A percentile compares a stretch with the other conserved stretches of the same genome.
Evolutionary conservation across 208 protist species (phyloP).

Genomic region (Zelonia costaricensis): DNA sequence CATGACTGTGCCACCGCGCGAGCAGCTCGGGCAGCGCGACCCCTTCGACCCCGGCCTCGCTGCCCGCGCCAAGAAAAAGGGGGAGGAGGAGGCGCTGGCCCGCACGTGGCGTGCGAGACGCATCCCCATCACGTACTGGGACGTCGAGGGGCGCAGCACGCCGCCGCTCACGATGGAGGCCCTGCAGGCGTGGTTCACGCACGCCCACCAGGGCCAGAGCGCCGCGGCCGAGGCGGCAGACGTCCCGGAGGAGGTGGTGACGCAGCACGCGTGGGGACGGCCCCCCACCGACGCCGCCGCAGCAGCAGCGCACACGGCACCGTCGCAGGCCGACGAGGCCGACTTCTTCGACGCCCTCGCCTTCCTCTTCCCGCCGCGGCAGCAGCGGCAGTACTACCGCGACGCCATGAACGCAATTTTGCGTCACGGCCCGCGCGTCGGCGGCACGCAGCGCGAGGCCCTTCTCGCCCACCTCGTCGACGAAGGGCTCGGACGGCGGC

Average conservation of each 20-base stretch:
- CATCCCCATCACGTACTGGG: slow-evolving; percentile 22
- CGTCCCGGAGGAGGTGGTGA: slow-evolving; percentile 13
- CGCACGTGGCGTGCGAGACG: slow-evolving; percentile 1
- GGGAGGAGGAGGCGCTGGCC: slow-evolving; percentile 2
- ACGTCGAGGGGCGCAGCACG: slow-evolving; percentile 9
- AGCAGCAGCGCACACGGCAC: background rate
- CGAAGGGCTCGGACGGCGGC: slow-evolving; percentile 27
- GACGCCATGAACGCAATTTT: slow-evolving; percentile 41
- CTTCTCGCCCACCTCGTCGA: slow-evolving; percentile 31
- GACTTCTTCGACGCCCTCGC: slow-evolving; percentile 26
- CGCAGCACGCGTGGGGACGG: slow-evolving; percentile 4
- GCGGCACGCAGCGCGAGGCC: slow-evolving; percentile 33
- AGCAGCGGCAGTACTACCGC: slow-evolving; percentile 29
- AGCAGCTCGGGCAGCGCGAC: background rate
- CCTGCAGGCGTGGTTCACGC: slow-evolving; percentile 10
- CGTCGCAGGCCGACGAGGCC: background rate
- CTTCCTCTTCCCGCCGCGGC: slow-evolving; percentile 44
- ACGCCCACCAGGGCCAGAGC: background rate
- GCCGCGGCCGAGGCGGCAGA: background rate
- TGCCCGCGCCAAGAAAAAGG: background rate
- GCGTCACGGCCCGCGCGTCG: slow-evolving; percentile 46
- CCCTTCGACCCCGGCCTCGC: background rate
- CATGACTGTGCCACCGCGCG: no score
- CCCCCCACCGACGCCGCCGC: background rate
- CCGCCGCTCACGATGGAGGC: slow-evolving; percentile 10